Conservation (phyloP, 2,329 filamentous ascomycete genomes). For the Pseudogymnoascus sp. region DNA sequence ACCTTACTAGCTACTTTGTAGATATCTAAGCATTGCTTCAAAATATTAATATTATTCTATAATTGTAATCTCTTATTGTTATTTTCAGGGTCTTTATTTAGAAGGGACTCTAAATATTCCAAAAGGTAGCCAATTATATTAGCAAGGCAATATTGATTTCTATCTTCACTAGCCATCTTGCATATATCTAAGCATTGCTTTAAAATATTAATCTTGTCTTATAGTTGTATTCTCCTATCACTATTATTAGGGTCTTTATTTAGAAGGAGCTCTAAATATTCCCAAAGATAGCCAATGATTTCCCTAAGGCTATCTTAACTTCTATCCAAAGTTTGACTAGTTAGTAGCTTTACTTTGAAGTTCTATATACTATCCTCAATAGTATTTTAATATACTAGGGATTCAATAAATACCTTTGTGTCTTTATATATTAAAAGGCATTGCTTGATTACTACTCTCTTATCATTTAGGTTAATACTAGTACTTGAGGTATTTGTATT, state of each 20-base stretch:
- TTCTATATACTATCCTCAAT: background rate
- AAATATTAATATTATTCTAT: conserved; percentile 29
- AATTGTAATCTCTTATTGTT: conserved; percentile 26
- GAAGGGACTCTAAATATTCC: conserved; percentile 26
- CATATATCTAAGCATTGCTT: conserved; percentile 34
- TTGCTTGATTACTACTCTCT: conserved; percentile 31
- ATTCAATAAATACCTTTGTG: conserved; percentile 30
- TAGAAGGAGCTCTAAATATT: conserved; percentile 26
- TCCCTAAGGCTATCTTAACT: conserved; percentile 28
- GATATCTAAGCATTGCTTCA: conserved; percentile 32
- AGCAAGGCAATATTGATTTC: conserved; percentile 27
- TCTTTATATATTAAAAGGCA: conserved; percentile 34
- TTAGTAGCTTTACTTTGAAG: conserved; percentile 30
- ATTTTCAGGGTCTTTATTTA: conserved; percentile 18
- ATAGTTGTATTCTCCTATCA: conserved; percentile 25
- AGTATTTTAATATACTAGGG: conserved; percentile 21
- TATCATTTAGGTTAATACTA: conserved; percentile 29
- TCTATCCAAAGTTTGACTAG: conserved; percentile 26
- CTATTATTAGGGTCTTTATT: conserved; percentile 20
- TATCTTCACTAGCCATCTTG: conserved; percentile 28
- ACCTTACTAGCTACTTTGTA: conserved; percentile 30
- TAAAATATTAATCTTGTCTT: conserved; percentile 29
- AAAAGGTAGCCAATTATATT: conserved; percentile 28
- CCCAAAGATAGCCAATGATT: conserved; percentile 28
- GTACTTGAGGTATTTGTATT: conserved; percentile 16